These are phyloP conservation scores for Dalechampia spathulata DNA, from an alignment of 441 rosid species.

Conservation along the genomic window DNA sequence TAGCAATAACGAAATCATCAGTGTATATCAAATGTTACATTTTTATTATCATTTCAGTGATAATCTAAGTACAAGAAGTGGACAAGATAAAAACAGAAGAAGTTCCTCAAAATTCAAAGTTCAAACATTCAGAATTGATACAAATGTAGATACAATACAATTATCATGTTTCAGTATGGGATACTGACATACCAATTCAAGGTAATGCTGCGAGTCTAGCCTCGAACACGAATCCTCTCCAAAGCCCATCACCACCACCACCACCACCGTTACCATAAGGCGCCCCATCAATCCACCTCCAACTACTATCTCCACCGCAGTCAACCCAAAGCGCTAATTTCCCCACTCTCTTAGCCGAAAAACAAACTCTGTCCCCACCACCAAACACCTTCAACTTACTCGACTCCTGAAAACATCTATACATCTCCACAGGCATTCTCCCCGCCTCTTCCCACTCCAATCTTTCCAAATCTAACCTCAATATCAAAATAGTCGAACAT, in stretches of 20 bases:
- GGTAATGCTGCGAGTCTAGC: constrained; percentile 48
- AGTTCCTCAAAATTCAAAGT: neutral
- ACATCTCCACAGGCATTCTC: constrained; percentile 80
- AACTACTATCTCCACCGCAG: constrained; percentile 23
- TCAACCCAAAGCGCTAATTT: constrained; percentile 73
- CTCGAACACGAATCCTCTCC: constrained; percentile 67
- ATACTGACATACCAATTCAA: constrained; percentile 25
- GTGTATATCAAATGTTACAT: neutral
- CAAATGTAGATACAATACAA: neutral
- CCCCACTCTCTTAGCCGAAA: constrained; percentile 67
- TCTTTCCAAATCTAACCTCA: constrained; percentile 65
- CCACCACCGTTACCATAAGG: constrained; percentile 32
- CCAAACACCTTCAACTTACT: constrained; percentile 93
- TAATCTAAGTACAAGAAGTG: neutral
- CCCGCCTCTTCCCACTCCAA: constrained; percentile 91
- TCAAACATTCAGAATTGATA: neutral
- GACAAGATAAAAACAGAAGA: neutral
- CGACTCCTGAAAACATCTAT: constrained; percentile 56
- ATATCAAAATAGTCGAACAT: constrained; percentile 68
- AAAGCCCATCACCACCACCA: constrained; percentile 46
- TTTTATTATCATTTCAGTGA: neutral
- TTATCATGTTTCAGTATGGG: too few species aligned
- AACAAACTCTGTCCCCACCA: constrained; percentile 69
- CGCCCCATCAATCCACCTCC: constrained; percentile 82
- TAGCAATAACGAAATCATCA: neutral